A percentile compares a stretch with the other conserved stretches of the same genome.
phyloP scores from a whole-genome alignment of 768 basidiomycete species.

The Amanita pseudoporphyria region DNA sequence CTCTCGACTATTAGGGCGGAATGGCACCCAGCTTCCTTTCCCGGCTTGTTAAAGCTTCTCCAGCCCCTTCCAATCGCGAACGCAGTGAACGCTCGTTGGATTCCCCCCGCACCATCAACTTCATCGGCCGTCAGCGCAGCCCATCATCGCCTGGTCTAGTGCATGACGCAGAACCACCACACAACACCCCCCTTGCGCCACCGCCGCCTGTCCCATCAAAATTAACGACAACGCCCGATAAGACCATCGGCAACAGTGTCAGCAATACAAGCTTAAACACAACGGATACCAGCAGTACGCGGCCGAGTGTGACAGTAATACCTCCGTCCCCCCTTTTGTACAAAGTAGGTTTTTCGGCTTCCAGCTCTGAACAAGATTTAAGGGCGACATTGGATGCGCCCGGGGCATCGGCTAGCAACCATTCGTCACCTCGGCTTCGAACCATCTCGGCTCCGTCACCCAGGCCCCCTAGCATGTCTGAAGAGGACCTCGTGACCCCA shows the following conservation, averaged over 20 bases:
- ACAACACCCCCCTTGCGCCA: not conserved
- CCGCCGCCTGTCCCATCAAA: not conserved
- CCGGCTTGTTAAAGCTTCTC: constrained; percentile 5
- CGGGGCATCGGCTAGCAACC: not conserved
- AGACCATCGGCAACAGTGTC: not conserved
- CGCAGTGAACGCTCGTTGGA: not conserved
- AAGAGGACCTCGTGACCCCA: constrained; percentile 4
- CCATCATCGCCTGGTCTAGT: not conserved
- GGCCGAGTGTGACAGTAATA: constrained; percentile 3
- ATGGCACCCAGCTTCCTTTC: constrained; percentile 8
- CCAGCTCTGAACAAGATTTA: constrained; percentile 1
- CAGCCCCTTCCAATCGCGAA: not conserved
- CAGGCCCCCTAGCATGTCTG: constrained; percentile 2
- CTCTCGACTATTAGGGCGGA: not conserved
- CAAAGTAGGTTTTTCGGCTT: not conserved
- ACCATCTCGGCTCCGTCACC: constrained; percentile 10
- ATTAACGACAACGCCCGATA: not conserved
- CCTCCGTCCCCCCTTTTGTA: constrained; percentile 3
- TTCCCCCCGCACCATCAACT: not conserved
- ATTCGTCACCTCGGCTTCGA: not conserved
- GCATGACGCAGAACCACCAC: not conserved
- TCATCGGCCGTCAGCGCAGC: not conserved
- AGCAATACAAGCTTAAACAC: not conserved
- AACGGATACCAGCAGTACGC: not conserved
- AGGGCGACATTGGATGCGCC: not conserved